Evolutionary conservation across 371 early-diverging fungal genomes (phyloP).

Genomic region (Lichtheimia ornata): DNA sequence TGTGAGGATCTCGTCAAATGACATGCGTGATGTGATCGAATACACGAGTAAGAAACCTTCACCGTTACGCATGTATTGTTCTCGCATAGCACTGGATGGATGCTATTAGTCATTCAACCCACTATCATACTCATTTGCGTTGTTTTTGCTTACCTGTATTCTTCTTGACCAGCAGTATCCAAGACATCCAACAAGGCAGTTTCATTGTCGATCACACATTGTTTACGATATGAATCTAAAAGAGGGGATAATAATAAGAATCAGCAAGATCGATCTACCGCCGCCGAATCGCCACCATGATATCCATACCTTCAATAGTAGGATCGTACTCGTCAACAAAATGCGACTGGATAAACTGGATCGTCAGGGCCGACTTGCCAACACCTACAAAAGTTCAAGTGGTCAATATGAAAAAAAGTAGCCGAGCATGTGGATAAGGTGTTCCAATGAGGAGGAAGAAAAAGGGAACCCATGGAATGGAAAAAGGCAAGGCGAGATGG

Average conservation of each 20-base stretch:
- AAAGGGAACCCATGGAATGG: too few relatives aligned
- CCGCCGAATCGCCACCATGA: neutral
- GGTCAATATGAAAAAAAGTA: neutral
- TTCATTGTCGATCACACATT: constrained; percentile 82
- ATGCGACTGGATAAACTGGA: constrained; percentile 88
- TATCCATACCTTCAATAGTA: constrained; percentile 77
- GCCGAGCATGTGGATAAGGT: too few relatives aligned
- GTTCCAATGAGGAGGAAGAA: too few relatives aligned
- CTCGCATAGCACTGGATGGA: constrained; percentile 64
- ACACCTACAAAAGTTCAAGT: constrained; percentile 48
- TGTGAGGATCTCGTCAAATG: constrained; percentile 80
- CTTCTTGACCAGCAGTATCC: constrained; percentile 95
- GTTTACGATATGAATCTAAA: constrained; percentile 88
- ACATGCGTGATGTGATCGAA: constrained; percentile 73
- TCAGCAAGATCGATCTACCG: neutral
- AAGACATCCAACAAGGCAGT: constrained; percentile 86
- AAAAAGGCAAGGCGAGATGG: neutral
- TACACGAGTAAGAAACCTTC: constrained; percentile 51
- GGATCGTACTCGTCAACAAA: constrained; percentile 95
- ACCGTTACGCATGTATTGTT: constrained; percentile 82
- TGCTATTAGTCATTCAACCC: neutral
- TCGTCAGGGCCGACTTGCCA: constrained; percentile 87
- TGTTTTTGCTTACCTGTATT: constrained; percentile 61
- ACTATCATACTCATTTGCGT: neutral
- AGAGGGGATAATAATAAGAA: neutral